Base-by-base conservation (phyloP, 2,329 filamentous ascomycete species). In the Myriosclerotinia scirpicola region DNA sequence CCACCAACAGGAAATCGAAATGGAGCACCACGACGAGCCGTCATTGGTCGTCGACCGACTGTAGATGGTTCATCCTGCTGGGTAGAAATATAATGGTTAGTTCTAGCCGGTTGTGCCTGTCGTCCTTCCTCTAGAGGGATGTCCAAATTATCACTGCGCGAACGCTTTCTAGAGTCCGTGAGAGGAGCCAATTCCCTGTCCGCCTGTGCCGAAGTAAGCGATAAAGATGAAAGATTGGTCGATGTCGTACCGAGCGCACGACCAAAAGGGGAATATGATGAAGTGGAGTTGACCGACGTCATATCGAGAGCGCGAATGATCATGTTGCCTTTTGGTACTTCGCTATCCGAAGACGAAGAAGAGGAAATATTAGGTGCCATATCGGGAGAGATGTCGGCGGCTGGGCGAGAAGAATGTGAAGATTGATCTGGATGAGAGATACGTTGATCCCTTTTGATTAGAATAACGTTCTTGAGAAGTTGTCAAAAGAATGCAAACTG, bases 201-300 rank as follows among this genome's bases (percentile, higher is more conserved):
- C 15, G 42, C 30, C 6, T 26, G n/a, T 34, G 38, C 40, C 3
- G 38, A 56, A 9, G 14, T 14, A 11, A 22, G 22, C 14, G n/a
- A 20, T 26, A 7, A 26, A 22, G 14, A 46, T 20, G n/a, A 56
- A 8, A 8, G 1, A 12, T 26, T 46, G 17, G 15, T 12, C 26
- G 9, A 8, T 20, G 40, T 59, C 6, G 55, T 46, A 2, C 36
- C 11, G 26, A 44, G 12, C 26, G 3, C 8, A 9, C 11, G 22
- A 0, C 17, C 14, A 12, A 0, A 1, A 5, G n/a, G n/a, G n/a
- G 14, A 44, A 12, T 1, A 44, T 3, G 2, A 22, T 1, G n/a
- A 38, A 22, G 1, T 14, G 14, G 5, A 17, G 4, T 58, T 46
- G 26, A 34, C 36, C 1, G 2, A 11, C n/a, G 56, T 14, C 44